Conservation (phyloP, 2,329 filamentous ascomycete genomes). For the Fusarium armeniacum region DNA sequence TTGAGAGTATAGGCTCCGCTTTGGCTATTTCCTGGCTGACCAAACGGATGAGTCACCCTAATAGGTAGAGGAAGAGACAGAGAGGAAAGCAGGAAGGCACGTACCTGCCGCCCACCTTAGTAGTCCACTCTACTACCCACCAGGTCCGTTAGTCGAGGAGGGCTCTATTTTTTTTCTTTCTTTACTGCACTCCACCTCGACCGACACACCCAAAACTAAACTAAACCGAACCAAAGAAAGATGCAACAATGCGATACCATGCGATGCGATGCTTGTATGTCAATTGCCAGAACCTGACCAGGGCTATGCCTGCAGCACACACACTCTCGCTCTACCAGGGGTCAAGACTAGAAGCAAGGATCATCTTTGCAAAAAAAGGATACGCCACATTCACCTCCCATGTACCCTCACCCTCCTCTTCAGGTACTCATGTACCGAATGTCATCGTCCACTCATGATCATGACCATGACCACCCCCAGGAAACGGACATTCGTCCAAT, state of each 20-base stretch:
- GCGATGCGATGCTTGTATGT: slow-evolving; percentile 9
- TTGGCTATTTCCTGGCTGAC: slow-evolving; percentile 28
- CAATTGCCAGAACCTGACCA: slow-evolving; percentile 30
- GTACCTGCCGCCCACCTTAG: too few species aligned
- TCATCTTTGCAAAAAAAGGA: slow-evolving; percentile 7
- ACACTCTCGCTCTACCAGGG: neutral
- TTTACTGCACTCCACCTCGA: slow-evolving; percentile 34
- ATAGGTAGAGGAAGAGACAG: neutral
- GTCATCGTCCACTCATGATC: slow-evolving; percentile 50
- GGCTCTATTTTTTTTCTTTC: slow-evolving; percentile 7
- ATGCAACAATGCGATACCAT: slow-evolving; percentile 20
- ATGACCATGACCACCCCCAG: slow-evolving; percentile 43
- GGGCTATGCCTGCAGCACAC: slow-evolving; percentile 35
- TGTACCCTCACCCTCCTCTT: slow-evolving; percentile 46
- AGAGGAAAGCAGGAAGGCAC: neutral
- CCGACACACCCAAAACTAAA: too few species aligned
- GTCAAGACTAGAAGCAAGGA: slow-evolving; percentile 20
- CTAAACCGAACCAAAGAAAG: neutral
- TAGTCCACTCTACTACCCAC: too few species aligned
- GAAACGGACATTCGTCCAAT: slow-evolving; percentile 39
- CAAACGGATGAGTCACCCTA: slow-evolving; percentile 45
- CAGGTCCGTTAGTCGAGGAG: neutral
- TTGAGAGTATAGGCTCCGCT: slow-evolving; percentile 45
- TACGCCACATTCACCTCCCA: slow-evolving; percentile 50
- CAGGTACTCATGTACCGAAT: slow-evolving; percentile 48